phyloP scores from a whole-genome alignment of 257 asterid genomes.

The Thymus mandschuricus region DNA sequence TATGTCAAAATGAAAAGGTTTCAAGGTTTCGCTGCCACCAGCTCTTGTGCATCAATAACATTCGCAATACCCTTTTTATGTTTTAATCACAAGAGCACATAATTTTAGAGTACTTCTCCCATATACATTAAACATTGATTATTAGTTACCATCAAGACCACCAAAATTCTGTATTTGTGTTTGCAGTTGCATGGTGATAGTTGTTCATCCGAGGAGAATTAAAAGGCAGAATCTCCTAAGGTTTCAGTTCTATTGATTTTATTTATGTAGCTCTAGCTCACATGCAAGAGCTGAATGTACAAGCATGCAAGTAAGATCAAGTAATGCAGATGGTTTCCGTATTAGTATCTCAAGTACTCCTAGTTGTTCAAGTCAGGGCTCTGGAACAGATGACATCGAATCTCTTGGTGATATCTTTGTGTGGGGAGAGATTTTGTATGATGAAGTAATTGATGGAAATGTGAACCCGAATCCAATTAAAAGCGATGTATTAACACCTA shows the following conservation, averaged over 20 bases:
- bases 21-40: neutral
- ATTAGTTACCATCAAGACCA: neutral
- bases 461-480: conserved; percentile 61
- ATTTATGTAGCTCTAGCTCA: conserved; percentile 43
- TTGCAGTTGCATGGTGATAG: conserved; percentile 59
- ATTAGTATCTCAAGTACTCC: conserved; percentile 95
- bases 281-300: conserved; percentile 76
- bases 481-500: conserved; percentile 69
- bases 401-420: conserved; percentile 88
- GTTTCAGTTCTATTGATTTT: conserved; percentile 43
- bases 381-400: conserved; percentile 93
- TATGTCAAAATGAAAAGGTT: neutral
- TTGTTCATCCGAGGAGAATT: conserved; percentile 46
- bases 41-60: neutral
- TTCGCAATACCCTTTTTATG: neutral
- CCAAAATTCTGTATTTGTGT: neutral
- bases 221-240: conserved; percentile 58
- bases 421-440: conserved; percentile 97
- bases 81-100: neutral
- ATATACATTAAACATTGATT: neutral
- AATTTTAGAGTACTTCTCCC: neutral
- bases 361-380: conserved; percentile 88
- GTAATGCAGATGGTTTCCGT: conserved; percentile 89
- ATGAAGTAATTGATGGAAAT: conserved; percentile 56
- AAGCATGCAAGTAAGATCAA: conserved; percentile 84